These are phyloP conservation scores for Fragilariopsis cylindrus DNA, from an alignment of 108 stramenopile species.

Conservation along the genomic window DNA sequence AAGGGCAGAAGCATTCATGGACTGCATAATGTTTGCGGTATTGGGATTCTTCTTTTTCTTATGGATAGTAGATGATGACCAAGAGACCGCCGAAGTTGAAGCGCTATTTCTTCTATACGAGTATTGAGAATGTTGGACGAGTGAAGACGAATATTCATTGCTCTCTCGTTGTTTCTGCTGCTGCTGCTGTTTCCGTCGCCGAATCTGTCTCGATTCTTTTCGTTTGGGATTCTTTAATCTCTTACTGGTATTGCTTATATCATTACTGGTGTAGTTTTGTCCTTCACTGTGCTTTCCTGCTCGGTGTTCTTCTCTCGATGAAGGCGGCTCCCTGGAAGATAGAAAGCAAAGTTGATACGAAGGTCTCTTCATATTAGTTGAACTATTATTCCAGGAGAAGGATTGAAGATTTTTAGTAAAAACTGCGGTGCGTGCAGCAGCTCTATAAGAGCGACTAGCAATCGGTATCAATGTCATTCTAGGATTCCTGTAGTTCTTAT, in stretches of 20 bases:
- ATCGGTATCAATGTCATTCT: not conserved
- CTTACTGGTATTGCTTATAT: not conserved
- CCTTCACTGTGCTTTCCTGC: not conserved
- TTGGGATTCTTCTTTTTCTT: not conserved
- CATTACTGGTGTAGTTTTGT: not conserved
- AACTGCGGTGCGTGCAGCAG: not conserved
- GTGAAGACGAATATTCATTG: not conserved
- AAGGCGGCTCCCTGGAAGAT: slow-evolving; percentile 2
- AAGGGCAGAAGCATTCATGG: slow-evolving; percentile 37
- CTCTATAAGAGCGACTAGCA: not conserved
- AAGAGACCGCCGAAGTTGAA: too few species aligned
- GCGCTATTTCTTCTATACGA: not conserved
- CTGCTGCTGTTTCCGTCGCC: not conserved
- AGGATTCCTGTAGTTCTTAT: too few species aligned
- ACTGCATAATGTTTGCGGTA: slow-evolving; percentile 6
- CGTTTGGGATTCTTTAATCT: not conserved
- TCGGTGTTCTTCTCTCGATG: not conserved
- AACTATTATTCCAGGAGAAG: not conserved
- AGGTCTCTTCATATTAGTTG: not conserved
- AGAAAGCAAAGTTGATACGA: not conserved
- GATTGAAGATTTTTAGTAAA: not conserved
- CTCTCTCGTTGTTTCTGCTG: not conserved
- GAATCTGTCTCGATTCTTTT: not conserved
- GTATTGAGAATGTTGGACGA: slow-evolving; percentile 5
- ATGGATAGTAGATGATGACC: not conserved